Evolutionary conservation across 2,329 filamentous ascomycete genomes (phyloP), one percentile per base, ranked within the genome.

Genomic region (Cordyceps militaris): DNA sequence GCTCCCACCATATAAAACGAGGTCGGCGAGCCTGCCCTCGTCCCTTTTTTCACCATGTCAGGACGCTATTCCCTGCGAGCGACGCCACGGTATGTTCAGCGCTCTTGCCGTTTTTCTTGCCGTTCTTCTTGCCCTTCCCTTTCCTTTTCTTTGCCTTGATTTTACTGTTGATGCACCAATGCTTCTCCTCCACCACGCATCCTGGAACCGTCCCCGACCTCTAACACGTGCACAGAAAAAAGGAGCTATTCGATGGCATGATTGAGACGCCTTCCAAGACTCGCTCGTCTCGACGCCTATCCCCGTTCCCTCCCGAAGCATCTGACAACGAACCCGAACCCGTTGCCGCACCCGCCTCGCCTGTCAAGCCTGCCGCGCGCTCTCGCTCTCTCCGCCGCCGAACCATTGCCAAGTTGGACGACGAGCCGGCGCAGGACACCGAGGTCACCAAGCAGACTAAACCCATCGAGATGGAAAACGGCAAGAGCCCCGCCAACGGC

Each of bases 181-280:
- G 2, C 5, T 7, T 26, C 13, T 30, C 19, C n/a, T 23, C 26
- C 19, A 42, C 40, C 9, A 46, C 51, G 10, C 43, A 28, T 4
- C 1, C 23, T n/a, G 3, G 9, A 24, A 3, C 16, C 10, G 2
- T 6, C 13, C 38, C 23, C 24, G 21, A 9, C 4, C 23, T 28
- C 43, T 48, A 58, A 43, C 44, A 34, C 34, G 16, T 30, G 8
- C 42, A 30, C 40, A 84, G 81, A 63, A 84, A 84, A 70, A 83
- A 82, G 71, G 81, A 83, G 67, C 77, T 82, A 59, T 84, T 82
- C 64, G 76, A 82, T 36, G 81, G 81, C 64, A 82, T 84, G 81
- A 71, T 84, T 60, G 80, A 83, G 68, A 84, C 81, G 9, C 80
- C 81, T 26, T 64, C 58, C 61, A 52, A 60, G 60, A 36, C 70